Percentiles rank a stretch among this genome's conserved stretches.
These are phyloP conservation scores for Nectriaceae sp. DNA, from an alignment of 2,329 filamentous ascomycete genomes.

Conservation along the genomic window DNA sequence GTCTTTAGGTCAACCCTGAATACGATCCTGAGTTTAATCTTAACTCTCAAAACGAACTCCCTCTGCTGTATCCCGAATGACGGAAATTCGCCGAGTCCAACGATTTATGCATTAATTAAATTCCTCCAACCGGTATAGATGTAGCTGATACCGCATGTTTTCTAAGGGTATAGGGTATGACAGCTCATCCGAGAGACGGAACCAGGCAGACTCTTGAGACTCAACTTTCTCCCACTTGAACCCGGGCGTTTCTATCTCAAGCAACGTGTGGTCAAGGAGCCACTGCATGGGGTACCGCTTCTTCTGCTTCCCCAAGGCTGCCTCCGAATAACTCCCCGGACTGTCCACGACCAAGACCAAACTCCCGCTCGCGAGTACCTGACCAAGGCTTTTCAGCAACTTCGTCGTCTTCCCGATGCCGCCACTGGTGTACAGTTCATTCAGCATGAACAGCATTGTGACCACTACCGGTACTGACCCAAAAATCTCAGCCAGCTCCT, in stretches of 20 bases:
- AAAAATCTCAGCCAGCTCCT: conserved; percentile 35
- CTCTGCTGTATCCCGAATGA: no score
- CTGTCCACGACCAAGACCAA: conserved; percentile 87
- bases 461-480: conserved; percentile 55
- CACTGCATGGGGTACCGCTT: conserved; percentile 90
- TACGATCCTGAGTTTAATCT: no score
- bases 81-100: no score
- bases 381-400: conserved; percentile 71
- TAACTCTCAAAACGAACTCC: no score
- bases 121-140: conserved; percentile 63
- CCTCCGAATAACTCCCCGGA: conserved; percentile 88
- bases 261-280: conserved; percentile 80
- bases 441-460: conserved; percentile 91
- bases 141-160: conserved; percentile 93
- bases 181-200: conserved; percentile 67
- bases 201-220: conserved; percentile 81
- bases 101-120: conserved; percentile 5
- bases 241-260: conserved; percentile 43
- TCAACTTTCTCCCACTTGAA: conserved; percentile 73
- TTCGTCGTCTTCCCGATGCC: conserved; percentile 72
- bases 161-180: conserved; percentile 84
- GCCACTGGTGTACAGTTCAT: conserved; percentile 85
- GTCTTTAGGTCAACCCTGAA: no score
- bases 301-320: conserved; percentile 64
- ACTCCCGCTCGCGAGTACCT: conserved; percentile 56